Evolutionary conservation across 106 monocot species (phyloP).

Genomic region (Allium fistulosum): DNA sequence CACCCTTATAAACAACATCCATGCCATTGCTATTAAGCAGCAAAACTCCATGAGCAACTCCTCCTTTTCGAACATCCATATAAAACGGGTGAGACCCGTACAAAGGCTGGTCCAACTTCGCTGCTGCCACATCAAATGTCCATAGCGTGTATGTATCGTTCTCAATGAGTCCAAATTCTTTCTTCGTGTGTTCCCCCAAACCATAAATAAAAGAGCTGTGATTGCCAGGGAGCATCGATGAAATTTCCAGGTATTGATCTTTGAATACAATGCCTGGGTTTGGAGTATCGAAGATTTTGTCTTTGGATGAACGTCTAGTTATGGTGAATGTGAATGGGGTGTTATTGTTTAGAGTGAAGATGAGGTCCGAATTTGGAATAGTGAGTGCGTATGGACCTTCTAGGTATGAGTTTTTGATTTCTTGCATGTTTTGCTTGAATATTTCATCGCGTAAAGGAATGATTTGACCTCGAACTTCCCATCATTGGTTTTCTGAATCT

Average conservation of each 20-base stretch:
- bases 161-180: slow-evolving; percentile 16
- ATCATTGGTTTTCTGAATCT: slow-evolving; percentile 30
- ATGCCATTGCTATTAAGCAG: slow-evolving; percentile 48
- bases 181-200: slow-evolving; percentile 66
- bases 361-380: slow-evolving; percentile 22
- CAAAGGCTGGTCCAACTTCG: slow-evolving; percentile 28
- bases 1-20: slow-evolving; percentile 31
- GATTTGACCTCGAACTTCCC: slow-evolving; percentile 45
- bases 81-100: slow-evolving; percentile 76
- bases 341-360: slow-evolving; percentile 22
- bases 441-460: slow-evolving; percentile 13
- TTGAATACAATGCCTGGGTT: slow-evolving; percentile 27
- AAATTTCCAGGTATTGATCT: slow-evolving; percentile 41
- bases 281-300: slow-evolving; percentile 1
- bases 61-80: slow-evolving; percentile 35
- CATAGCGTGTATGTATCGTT: slow-evolving; percentile 46
- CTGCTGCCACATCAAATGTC: slow-evolving; percentile 39
- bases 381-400: slow-evolving; percentile 14
- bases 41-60: slow-evolving; percentile 30
- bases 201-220: slow-evolving; percentile 31
- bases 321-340: slow-evolving; percentile 42
- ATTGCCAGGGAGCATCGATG: slow-evolving; percentile 18
- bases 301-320: slow-evolving; percentile 23
- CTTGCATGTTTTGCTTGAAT: too few relatives aligned
- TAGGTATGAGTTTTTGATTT: neutral